Conservation (phyloP, 2,329 filamentous ascomycete species). For the Hypoxylon sp. region DNA sequence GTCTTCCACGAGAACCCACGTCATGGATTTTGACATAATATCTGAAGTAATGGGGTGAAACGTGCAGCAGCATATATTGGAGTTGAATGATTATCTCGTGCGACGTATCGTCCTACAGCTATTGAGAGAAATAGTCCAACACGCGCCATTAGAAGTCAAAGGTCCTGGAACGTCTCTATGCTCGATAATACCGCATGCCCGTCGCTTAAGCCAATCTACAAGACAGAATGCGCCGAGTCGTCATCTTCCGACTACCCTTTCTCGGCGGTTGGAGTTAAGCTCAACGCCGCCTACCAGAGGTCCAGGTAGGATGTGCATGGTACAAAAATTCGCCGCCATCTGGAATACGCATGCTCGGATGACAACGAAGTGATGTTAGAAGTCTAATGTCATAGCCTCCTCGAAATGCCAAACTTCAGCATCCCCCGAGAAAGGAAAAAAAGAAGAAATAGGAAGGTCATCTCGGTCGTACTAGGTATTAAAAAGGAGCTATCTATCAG, state of each 20-base stretch:
- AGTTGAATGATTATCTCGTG: slow-evolving; percentile 26
- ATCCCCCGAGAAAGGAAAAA: slow-evolving; percentile 9
- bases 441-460: slow-evolving; percentile 8
- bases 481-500: slow-evolving; percentile 13
- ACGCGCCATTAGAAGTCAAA: slow-evolving; percentile 9
- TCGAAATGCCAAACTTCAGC: slow-evolving; percentile 14
- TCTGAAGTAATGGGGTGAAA: slow-evolving; percentile 2
- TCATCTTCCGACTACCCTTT: slow-evolving; percentile 47
- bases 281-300: slow-evolving; percentile 45
- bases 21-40: background rate
- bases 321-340: slow-evolving; percentile 27
- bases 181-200: slow-evolving; percentile 18
- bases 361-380: slow-evolving; percentile 33
- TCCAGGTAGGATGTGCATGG: slow-evolving; percentile 46
- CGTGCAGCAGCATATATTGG: slow-evolving; percentile 19
- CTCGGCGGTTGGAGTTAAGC: slow-evolving; percentile 48
- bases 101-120: slow-evolving; percentile 19
- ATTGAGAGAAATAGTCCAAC: slow-evolving; percentile 26
- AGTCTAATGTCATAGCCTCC: slow-evolving; percentile 35
- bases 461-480: slow-evolving; percentile 35
- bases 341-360: slow-evolving; percentile 31
- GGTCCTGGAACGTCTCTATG: slow-evolving; percentile 15
- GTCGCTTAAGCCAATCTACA: slow-evolving; percentile 23
- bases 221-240: slow-evolving; percentile 47
- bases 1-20: background rate